Conservation (phyloP, 139 green algal species). For the Raphidocelis subcapitata region DNA sequence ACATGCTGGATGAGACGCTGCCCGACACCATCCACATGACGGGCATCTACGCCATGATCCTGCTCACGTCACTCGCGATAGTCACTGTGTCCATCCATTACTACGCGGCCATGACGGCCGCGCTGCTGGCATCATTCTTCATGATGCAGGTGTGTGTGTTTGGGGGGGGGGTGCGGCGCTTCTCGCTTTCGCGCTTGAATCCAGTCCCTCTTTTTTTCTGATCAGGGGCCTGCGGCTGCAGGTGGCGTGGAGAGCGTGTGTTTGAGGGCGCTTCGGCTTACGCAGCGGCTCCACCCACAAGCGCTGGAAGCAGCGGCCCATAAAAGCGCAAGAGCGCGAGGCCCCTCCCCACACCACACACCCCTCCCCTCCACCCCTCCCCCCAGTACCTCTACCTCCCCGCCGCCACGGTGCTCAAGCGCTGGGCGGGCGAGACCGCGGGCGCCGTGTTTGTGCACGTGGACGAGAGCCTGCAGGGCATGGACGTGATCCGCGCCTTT, state of each 20-base stretch:
- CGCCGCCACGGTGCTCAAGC: constrained; percentile 62
- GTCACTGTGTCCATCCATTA: constrained; percentile 47
- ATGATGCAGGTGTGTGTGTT: constrained; percentile 45
- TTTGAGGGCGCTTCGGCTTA: too few relatives aligned
- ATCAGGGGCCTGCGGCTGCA: too few relatives aligned
- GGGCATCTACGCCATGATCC: constrained; percentile 54
- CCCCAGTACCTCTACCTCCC: constrained; percentile 60
- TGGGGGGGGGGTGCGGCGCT: too few relatives aligned
- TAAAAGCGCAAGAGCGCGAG: too few relatives aligned
- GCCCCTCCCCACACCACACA: too few relatives aligned
- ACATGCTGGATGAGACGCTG: constrained; percentile 53
- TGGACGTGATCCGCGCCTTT: constrained; percentile 67
- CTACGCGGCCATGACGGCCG: constrained; percentile 41
- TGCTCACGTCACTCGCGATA: constrained; percentile 50
- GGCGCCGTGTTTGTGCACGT: constrained; percentile 54
- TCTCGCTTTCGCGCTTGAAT: neutral
- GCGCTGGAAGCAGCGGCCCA: too few relatives aligned
- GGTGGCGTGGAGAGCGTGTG: too few relatives aligned
- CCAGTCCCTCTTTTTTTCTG: too few relatives aligned
- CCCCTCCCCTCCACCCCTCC: neutral
- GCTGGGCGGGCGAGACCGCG: constrained; percentile 54
- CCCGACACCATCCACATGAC: constrained; percentile 54
- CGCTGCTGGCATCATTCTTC: constrained; percentile 35
- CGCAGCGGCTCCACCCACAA: too few relatives aligned
- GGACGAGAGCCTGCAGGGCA: constrained; percentile 62